Evolutionary conservation across 331 rosid genomes (phyloP).

Genomic region (Spiraea crenata): DNA sequence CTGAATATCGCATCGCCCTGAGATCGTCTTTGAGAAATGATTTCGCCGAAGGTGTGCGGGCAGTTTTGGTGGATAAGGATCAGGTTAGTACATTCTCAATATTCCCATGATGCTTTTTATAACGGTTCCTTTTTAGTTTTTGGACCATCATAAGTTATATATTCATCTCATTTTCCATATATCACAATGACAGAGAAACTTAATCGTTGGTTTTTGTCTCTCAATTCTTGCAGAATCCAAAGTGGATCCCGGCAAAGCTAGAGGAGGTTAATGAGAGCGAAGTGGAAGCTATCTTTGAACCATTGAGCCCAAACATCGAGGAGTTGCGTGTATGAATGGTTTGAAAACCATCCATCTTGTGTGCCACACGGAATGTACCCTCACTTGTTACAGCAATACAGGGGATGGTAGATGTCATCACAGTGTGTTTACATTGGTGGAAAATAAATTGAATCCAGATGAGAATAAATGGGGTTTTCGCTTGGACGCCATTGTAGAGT

Average conservation of each 20-base stretch:
- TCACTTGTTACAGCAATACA: not conserved
- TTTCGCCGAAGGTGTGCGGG: conserved; percentile 95
- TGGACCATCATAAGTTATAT: not conserved
- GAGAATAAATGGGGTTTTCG: not conserved
- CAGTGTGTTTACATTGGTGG: not conserved
- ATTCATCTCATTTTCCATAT: conserved; percentile 9
- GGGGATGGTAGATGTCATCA: not conserved
- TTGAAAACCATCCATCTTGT: not conserved
- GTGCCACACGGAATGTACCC: not conserved
- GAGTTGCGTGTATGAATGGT: conserved; percentile 50
- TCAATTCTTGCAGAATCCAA: conserved; percentile 62
- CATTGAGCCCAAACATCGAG: conserved; percentile 48
- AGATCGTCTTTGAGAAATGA: conserved; percentile 75
- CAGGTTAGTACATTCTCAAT: conserved; percentile 55
- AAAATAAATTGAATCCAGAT: not conserved
- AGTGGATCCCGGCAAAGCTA: conserved; percentile 74
- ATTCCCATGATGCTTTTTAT: not conserved
- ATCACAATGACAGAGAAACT: not conserved
- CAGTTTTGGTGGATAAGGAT: conserved; percentile 88
- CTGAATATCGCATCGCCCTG: conserved; percentile 83
- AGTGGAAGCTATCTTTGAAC: conserved; percentile 61
- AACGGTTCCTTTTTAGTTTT: not conserved
- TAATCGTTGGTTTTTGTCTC: not conserved
- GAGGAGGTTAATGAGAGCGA: conserved; percentile 63
- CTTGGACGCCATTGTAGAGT: not conserved